phyloP scores from a whole-genome alignment of 495 filamentous ascomycete species.

The Sphaerosporella brunnea region DNA sequence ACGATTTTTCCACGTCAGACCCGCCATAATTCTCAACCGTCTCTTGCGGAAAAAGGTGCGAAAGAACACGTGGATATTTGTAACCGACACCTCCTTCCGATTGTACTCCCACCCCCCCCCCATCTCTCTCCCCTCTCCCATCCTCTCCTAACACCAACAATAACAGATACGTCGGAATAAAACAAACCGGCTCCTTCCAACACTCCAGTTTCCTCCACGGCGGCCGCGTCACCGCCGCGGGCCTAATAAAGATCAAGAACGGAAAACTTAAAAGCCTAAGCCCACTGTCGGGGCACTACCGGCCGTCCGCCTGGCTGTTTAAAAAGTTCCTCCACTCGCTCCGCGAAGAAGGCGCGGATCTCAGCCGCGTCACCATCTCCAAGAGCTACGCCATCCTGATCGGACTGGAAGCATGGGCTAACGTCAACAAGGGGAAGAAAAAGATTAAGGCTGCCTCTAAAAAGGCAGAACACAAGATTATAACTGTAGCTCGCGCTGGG shows the following conservation, averaged over 20 bases:
- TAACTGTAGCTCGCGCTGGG: too few relatives aligned
- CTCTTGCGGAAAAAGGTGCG: slow-evolving; percentile 51
- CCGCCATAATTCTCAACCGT: slow-evolving; percentile 50
- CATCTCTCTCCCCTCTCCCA: too few relatives aligned
- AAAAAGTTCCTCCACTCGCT: slow-evolving; percentile 57
- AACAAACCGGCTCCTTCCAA: slow-evolving; percentile 73
- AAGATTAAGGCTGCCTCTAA: background rate
- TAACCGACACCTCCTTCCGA: slow-evolving; percentile 67
- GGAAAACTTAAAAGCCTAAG: slow-evolving; percentile 45
- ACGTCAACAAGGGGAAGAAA: slow-evolving; percentile 9
- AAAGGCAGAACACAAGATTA: background rate
- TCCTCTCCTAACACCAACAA: too few relatives aligned
- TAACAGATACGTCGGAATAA: slow-evolving; percentile 67
- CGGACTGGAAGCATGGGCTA: slow-evolving; percentile 63
- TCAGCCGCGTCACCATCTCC: slow-evolving; percentile 56
- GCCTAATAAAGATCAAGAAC: slow-evolving; percentile 66
- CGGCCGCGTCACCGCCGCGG: slow-evolving; percentile 60
- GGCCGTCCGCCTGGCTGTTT: slow-evolving; percentile 61
- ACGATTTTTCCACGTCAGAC: slow-evolving; percentile 36
- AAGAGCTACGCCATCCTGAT: slow-evolving; percentile 66
- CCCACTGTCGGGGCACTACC: slow-evolving; percentile 65
- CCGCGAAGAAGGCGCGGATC: slow-evolving; percentile 56
- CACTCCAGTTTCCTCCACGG: slow-evolving; percentile 80
- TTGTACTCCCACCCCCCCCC: slow-evolving; percentile 25
- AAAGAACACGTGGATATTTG: slow-evolving; percentile 83